A percentile compares a stretch with the other conserved stretches of the same genome.
These are phyloP conservation scores for Ochromonas danica DNA, from an alignment of 108 stramenopile species.

Conservation along the genomic window DNA sequence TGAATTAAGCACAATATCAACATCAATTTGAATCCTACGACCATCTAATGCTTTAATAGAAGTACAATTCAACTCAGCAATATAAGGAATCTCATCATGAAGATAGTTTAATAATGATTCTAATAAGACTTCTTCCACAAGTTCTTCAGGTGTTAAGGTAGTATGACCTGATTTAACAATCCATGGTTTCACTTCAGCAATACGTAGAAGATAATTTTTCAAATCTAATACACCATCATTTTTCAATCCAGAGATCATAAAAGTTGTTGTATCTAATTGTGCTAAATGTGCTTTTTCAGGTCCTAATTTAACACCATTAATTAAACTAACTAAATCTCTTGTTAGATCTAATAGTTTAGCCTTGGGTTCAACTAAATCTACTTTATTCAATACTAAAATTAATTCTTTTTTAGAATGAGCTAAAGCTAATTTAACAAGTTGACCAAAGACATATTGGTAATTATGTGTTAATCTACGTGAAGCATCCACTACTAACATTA, in stretches of 20 bases:
- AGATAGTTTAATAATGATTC: constrained; percentile 79
- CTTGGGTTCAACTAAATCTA: constrained; percentile 83
- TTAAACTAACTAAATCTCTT: constrained; percentile 68
- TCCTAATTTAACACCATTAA: constrained; percentile 47
- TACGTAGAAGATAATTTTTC: constrained; percentile 63
- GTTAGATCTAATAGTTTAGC: constrained; percentile 65
- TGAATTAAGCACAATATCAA: background rate
- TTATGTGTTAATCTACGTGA: constrained; percentile 46
- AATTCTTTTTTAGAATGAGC: constrained; percentile 54
- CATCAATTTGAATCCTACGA: background rate
- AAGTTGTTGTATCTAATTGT: background rate
- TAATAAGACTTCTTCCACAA: constrained; percentile 77
- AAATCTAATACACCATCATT: constrained; percentile 76
- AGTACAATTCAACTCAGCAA: constrained; percentile 24
- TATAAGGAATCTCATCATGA: constrained; percentile 75
- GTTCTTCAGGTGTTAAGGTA: constrained; percentile 62
- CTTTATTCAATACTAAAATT: constrained; percentile 83
- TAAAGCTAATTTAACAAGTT: constrained; percentile 16
- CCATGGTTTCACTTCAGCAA: constrained; percentile 71
- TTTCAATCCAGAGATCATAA: background rate
- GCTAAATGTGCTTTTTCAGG: background rate
- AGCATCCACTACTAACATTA: constrained; percentile 78
- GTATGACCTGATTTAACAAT: constrained; percentile 54
- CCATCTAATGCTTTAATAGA: background rate
- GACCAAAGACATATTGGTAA: background rate